These are phyloP conservation scores for Tripidium arundinaceum DNA, from an alignment of 202 grass and related monocot species.

Conservation along the genomic window DNA sequence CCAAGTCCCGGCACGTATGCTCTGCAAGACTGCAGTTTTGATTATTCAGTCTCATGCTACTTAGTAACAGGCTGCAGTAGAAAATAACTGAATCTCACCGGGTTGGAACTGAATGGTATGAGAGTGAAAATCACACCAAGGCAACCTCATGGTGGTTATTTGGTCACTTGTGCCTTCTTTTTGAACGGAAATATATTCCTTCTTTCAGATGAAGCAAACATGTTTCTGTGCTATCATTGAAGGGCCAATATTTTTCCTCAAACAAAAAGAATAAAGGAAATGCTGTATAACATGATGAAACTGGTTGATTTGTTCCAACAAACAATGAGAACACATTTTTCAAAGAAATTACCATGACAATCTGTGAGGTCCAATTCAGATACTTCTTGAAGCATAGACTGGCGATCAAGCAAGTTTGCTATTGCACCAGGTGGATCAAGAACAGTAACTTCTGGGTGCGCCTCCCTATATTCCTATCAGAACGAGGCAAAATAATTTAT, in stretches of 20 bases:
- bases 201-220: slow-evolving; percentile 1
- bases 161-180: background rate
- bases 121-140: background rate
- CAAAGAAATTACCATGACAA: slow-evolving; percentile 58
- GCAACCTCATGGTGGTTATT: background rate
- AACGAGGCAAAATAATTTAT: background rate
- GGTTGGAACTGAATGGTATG: background rate
- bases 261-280: background rate
- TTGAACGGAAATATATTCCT: background rate
- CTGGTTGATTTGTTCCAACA: background rate
- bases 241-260: background rate
- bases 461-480: slow-evolving; percentile 65
- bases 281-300: background rate
- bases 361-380: slow-evolving; percentile 65
- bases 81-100: background rate
- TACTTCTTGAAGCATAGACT: slow-evolving; percentile 84
- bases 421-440: slow-evolving; percentile 80
- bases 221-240: background rate
- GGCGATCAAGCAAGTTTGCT: slow-evolving; percentile 69
- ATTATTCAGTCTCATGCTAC: background rate
- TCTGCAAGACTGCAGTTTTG: background rate
- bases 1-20: too few relatives aligned
- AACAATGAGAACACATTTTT: slow-evolving; percentile 15
- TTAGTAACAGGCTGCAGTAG: too few relatives aligned
- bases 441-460: slow-evolving; percentile 83